Evolutionary conservation across 2,329 filamentous ascomycete species (phyloP), one percentile per base, ranked within the genome.

Genomic region (Epichloe aotearoae): DNA sequence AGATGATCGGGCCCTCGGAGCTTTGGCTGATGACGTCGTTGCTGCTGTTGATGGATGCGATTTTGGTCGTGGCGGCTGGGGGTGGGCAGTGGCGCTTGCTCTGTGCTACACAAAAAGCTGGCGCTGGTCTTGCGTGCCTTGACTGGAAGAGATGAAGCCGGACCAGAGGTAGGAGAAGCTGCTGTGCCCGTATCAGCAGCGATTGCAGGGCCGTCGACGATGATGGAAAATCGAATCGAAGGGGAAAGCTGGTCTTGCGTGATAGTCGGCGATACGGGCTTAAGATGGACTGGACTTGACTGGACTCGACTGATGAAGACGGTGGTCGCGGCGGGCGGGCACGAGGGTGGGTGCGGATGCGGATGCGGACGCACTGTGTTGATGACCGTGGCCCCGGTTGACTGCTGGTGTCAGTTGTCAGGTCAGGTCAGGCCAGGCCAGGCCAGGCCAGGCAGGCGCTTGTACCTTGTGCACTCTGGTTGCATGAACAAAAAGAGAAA

Each of bases 211-310:
- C 37, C 8, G 17, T 46, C 26, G 19, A 23, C 23, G 47, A 19
- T 40, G 34, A 44, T 49, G 47, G 15, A 19, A 44, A 38, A 43
- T 26, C 47, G 15, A 49, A 26, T 49, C 47, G 46, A 33, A 33
- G 33, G 36, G 41, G 41, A 40, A 43, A 19, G 38, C 36, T 46
- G 41, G 53, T 46, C 43, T 54, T 49, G 54, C 50, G 48, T 48
- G 26, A 49, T 26, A 10, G 51, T 55, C 54, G 55, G 57, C 49
- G 53, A 52, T 53, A 52, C 45, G 52, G 49, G 50, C 39, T 37
- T 47, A 53, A 50, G 50, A 40, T 53, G 50, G 53, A 55, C 26
- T 51, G 36, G 36, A 36, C 46, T 37, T 40, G 50, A 51, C 39
- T 46, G 44, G 39, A 51, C 30, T 44, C 8, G 46, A 40, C 36